These are phyloP conservation scores for Penicillium sp. DNA, from an alignment of 2,329 filamentous ascomycete species.

Conservation along the genomic window DNA sequence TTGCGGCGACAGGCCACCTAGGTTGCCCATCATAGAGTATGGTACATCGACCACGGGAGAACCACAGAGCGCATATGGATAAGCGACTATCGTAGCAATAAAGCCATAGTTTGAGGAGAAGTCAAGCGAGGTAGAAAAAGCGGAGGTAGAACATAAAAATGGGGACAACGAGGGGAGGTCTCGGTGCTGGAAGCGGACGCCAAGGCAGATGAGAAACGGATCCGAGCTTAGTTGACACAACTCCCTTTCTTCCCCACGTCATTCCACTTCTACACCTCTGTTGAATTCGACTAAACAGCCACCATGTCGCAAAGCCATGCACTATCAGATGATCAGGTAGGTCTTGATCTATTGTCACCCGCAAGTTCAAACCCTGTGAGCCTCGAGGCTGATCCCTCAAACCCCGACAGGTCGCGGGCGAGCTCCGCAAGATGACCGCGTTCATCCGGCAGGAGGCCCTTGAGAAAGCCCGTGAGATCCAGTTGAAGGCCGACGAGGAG, in stretches of 20 bases:
- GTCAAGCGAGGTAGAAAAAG: conserved; percentile 3
- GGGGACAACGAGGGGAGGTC: conserved; percentile 9
- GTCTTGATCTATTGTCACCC: conserved; percentile 14
- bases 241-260: conserved; percentile 21
- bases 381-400: conserved; percentile 11
- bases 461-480: conserved; percentile 95
- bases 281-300: conserved; percentile 33
- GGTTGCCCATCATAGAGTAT: conserved; percentile 58
- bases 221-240: conserved; percentile 24
- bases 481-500: conserved; percentile 97
- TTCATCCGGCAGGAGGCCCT: conserved; percentile 99
- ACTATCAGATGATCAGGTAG: conserved; percentile 95
- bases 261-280: conserved; percentile 13
- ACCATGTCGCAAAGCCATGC: conserved; percentile 90
- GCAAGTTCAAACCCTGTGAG: neutral
- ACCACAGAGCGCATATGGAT: conserved; percentile 6
- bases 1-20: conserved; percentile 71
- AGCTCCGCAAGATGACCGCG: conserved; percentile 99
- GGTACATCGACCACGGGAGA: conserved; percentile 35
- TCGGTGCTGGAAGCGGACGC: conserved; percentile 20
- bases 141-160: neutral
- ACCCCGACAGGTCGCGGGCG: conserved; percentile 72
- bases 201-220: conserved; percentile 13
- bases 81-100: conserved; percentile 16
- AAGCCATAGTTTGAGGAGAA: conserved; percentile 16